Base-by-base conservation (phyloP, 2,329 filamentous ascomycete genomes). In the Ceratocystis variospora region DNA sequence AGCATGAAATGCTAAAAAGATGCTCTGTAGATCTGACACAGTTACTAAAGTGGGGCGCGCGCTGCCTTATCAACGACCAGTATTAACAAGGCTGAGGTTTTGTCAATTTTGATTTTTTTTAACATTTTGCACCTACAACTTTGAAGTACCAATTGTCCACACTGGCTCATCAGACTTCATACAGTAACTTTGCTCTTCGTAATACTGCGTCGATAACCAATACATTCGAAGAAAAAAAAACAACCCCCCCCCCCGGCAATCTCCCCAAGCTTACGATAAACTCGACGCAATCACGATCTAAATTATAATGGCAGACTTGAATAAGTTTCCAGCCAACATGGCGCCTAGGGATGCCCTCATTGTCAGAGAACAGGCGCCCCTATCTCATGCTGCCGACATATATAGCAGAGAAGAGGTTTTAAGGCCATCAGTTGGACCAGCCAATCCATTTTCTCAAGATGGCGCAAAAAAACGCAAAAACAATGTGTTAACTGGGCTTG, bases 401-500 rank as follows among this genome's bases (percentile, higher is more conserved):
- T 87, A 87, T 73, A 86, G 86, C n/a, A 88, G 87, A 70, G 85
- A 89, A 70, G 86, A 89, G 71, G 79, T 93, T 50, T 81, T 84
- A 61, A 82, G 85, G 67, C 83, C 87, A 0, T 77, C 79, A 7
- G 76, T 86, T 68, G 89, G 89, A 0, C 89, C 89, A 45, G 77
- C 81, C 28, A 93, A 93, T 72, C 89, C 89, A 0, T 93, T 89
- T 75, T 86, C 84, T 73, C 81, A 85, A 33, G 75, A 80, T 22
- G 82, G 78, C 62, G 74, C 85, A 68, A 93, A 92, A 76, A 85
- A 89, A 68, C 68, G 68, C 12, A 93, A 92, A 73, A 93, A 91
- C 69, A 68, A 66, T 19, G 81, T 92, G 0, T 81, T 89, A 10
- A 96, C 94, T 0, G 94, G 94, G 10, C 87, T 84, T 71, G 94